Evolutionary conservation across 176 grass and related monocot genomes (phyloP), one percentile per base, ranked within the genome.

Genomic region (Avena atlantica): DNA sequence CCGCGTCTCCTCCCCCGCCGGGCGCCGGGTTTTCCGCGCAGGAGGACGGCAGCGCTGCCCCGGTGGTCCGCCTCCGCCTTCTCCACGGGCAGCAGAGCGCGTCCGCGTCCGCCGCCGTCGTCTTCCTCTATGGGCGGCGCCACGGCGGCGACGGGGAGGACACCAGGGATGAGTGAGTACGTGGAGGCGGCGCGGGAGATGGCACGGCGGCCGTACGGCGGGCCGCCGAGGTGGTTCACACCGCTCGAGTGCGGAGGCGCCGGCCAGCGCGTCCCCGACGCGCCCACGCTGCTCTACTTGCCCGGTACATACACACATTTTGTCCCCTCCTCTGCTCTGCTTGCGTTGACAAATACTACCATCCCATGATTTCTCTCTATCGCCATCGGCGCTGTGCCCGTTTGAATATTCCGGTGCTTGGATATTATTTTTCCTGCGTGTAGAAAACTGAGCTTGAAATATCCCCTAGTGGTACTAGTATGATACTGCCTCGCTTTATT

Each of bases 251-350:
- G 44, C 44, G 8, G 44, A 8, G 44, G 19, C 48, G 76, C 36
- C 72, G 74, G 19, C 56, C 61, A 45, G 11, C 90, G 89, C 15
- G 25, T 68, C n/a, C 58, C 82, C 48, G 91, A 62, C 76, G 91
- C 96, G 21, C 93, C 96, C 7, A 86, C 93, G 79, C 44, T 98
- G 84, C 90, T 98, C 65, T 98, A 89, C 90, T 84, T 98, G 79
- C 96, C 96, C 25, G 96, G 96, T 98, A 82, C 0, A 4, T 25
- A 16, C 2, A 64, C 8, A 12, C 86, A 23, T 68, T 20, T 10
- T 29, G 1, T 29, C 29, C 29, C 29, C 10, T 63, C 71, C 2
- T 45, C 14, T 15, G 20, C 6, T 19, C 21, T 1, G 21, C 20
- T 12, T 8, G 3, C 8, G 7, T 78, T 15, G 40, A 16, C 47